Evolutionary conservation across 2,329 filamentous ascomycete species (phyloP).

Genomic region (Pezizomycotina sp.): DNA sequence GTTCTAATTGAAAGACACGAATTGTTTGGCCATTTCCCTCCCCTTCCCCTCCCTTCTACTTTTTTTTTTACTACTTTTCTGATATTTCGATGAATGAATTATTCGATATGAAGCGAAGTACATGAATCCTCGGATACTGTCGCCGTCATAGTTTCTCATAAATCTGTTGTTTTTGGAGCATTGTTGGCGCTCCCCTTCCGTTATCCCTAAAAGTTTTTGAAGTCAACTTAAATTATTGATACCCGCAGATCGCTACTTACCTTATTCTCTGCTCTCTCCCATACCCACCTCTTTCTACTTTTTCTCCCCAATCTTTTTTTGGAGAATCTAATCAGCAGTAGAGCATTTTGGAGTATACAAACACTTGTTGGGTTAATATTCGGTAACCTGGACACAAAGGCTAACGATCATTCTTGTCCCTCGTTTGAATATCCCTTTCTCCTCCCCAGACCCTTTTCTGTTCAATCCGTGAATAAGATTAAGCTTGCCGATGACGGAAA

Average conservation of each 20-base stretch:
- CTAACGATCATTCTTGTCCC: background rate
- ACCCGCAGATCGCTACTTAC: slow-evolving; percentile 16
- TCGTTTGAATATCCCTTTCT: slow-evolving; percentile 20
- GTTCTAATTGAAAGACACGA: too few relatives aligned
- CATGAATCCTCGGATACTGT: too few relatives aligned
- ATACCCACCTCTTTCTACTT: background rate
- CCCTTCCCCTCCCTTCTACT: slow-evolving; percentile 6
- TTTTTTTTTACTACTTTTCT: slow-evolving; percentile 6
- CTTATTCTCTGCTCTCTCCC: slow-evolving; percentile 7
- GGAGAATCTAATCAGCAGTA: too few relatives aligned
- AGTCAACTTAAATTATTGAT: slow-evolving; percentile 1
- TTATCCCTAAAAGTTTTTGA: slow-evolving; percentile 3
- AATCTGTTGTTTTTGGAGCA: too few relatives aligned
- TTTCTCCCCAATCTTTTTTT: too few relatives aligned
- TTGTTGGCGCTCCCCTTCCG: too few relatives aligned
- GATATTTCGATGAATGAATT: too few relatives aligned
- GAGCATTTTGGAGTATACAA: background rate
- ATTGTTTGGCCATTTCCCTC: slow-evolving; percentile 14
- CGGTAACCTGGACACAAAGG: background rate
- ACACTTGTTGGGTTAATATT: background rate
- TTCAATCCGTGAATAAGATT: slow-evolving; percentile 30
- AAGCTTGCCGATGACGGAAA: slow-evolving; percentile 29
- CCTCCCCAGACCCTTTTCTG: slow-evolving; percentile 31
- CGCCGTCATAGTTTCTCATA: too few relatives aligned
- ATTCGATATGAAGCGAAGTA: too few relatives aligned